phyloP scores from a whole-genome alignment of 805 yeast species.

The Aciculoconidium aculeatum region DNA sequence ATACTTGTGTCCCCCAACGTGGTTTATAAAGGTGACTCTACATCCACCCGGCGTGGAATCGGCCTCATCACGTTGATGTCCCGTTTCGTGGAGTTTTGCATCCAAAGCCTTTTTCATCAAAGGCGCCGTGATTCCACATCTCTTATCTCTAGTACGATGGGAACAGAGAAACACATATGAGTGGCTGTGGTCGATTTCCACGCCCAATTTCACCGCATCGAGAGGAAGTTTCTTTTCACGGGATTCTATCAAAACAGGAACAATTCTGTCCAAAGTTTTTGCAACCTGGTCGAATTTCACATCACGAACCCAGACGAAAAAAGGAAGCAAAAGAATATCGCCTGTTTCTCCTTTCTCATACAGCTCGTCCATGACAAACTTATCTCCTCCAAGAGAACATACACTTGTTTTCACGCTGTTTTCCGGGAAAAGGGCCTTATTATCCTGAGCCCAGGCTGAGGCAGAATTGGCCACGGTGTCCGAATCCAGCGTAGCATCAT shows the following conservation, averaged over 20 bases:
- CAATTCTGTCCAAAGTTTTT: slow-evolving; percentile 37
- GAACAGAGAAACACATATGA: slow-evolving; percentile 75
- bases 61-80: slow-evolving; percentile 66
- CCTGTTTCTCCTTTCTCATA: slow-evolving; percentile 42
- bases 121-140: slow-evolving; percentile 94
- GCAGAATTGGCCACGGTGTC: slow-evolving; percentile 44
- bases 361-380: slow-evolving; percentile 33
- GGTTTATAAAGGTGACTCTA: slow-evolving; percentile 65
- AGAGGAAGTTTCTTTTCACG: slow-evolving; percentile 10
- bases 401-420: slow-evolving; percentile 46
- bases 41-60: slow-evolving; percentile 77
- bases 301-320: slow-evolving; percentile 62
- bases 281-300: slow-evolving; percentile 40
- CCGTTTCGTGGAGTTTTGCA: slow-evolving; percentile 61
- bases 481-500: slow-evolving; percentile 50
- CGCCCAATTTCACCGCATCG: slow-evolving; percentile 4
- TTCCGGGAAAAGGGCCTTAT: slow-evolving; percentile 12
- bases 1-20: slow-evolving; percentile 94
- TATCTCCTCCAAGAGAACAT: slow-evolving; percentile 47
- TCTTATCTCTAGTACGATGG: slow-evolving; percentile 83
- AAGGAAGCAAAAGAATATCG: slow-evolving; percentile 66
- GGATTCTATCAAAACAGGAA: slow-evolving; percentile 33
- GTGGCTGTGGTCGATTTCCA: slow-evolving; percentile 20
- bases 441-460: slow-evolving; percentile 27
- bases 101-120: slow-evolving; percentile 78